These are phyloP conservation scores for Torrubiella hemipterigena DNA, from an alignment of 2,329 filamentous ascomycete species.

Conservation along the genomic window DNA sequence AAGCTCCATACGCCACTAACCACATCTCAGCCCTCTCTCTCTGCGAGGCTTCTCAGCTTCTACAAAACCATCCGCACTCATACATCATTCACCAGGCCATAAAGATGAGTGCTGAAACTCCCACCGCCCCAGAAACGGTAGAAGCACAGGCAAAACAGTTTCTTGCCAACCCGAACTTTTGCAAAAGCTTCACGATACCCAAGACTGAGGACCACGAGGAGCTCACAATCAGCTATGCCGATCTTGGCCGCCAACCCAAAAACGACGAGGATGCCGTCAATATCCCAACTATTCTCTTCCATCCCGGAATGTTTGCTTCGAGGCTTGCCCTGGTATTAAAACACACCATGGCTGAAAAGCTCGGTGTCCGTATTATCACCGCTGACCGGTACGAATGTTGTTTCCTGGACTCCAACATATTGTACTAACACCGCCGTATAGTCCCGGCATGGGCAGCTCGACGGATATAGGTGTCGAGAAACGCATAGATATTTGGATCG, in stretches of 20 bases:
- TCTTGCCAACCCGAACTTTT: background rate
- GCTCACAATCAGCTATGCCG: background rate
- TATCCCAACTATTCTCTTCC: background rate
- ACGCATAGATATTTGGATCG: background rate
- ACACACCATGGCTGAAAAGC: background rate
- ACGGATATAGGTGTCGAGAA: background rate
- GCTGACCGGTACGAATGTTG: background rate
- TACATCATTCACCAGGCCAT: no score
- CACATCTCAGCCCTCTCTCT: no score
- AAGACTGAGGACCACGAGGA: background rate
- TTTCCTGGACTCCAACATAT: background rate
- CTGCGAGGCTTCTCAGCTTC: no score
- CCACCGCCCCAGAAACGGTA: no score
- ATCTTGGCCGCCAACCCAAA: background rate
- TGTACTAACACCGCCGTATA: background rate
- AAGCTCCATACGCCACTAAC: no score
- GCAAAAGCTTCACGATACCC: background rate
- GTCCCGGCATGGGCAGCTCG: background rate
- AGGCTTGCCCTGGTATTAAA: background rate
- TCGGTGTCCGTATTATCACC: background rate
- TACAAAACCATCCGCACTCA: no score
- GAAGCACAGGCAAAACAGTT: no score
- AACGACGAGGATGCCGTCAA: background rate
- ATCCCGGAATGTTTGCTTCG: background rate
- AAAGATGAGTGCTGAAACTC: no score